Percentiles rank a stretch among this genome's conserved stretches.
phyloP scores from a whole-genome alignment of 2,329 filamentous ascomycete species.

The Colletotrichum spaethianum region DNA sequence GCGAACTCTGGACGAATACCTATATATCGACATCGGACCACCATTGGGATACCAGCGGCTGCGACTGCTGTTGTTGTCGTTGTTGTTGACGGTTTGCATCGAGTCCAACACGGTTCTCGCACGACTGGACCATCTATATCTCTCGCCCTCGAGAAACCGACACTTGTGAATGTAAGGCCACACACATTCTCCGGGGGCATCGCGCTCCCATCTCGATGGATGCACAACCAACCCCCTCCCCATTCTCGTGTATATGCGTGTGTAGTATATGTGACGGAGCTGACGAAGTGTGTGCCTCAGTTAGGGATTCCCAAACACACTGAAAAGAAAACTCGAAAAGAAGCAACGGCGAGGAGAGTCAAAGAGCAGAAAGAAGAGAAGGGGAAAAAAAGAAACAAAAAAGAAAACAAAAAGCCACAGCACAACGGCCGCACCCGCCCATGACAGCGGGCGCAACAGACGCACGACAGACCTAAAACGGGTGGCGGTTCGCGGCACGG shows the following conservation, averaged over 20 bases:
- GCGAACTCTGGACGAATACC: not conserved
- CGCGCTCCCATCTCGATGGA: not conserved
- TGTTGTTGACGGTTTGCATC: not conserved
- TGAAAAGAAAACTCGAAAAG: not conserved
- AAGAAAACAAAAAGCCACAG: not conserved
- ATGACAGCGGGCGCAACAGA: constrained; percentile 38
- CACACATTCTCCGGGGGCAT: too few relatives aligned
- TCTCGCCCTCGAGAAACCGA: not conserved
- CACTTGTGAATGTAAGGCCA: not conserved
- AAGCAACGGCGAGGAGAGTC: not conserved
- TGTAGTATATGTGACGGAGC: not conserved
- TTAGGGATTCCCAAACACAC: not conserved
- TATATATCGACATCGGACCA: not conserved
- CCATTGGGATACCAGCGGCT: not conserved
- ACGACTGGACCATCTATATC: not conserved
- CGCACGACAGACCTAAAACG: constrained; percentile 29
- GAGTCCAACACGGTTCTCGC: not conserved
- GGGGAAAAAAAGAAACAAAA: not conserved
- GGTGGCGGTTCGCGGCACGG: constrained; percentile 17
- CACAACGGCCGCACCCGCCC: constrained; percentile 25
- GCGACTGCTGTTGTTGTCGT: not conserved
- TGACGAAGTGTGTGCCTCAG: not conserved
- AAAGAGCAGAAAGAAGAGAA: not conserved
- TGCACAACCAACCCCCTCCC: not conserved
- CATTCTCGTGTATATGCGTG: not conserved